Conservation (phyloP, 106 monocot genomes). For the Posidonia australis region DNA sequence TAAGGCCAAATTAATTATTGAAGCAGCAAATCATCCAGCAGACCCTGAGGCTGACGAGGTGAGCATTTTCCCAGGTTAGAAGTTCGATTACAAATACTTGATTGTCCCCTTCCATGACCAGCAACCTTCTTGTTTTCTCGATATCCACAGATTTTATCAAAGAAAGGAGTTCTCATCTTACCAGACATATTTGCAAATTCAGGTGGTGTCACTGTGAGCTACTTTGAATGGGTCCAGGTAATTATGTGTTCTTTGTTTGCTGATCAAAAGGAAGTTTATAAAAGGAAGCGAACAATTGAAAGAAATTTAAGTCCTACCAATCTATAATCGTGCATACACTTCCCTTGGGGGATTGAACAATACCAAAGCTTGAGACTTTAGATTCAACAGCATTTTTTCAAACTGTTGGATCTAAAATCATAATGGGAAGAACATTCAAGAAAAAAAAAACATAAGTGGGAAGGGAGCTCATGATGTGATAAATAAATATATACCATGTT, state of each 20-base stretch:
- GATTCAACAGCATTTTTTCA: too few species aligned
- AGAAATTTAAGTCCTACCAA: too few species aligned
- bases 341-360: too few species aligned
- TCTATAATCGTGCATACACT: too few species aligned
- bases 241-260: not conserved
- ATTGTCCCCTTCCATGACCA: not conserved
- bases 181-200: conserved; percentile 89
- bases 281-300: too few species aligned
- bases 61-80: not conserved
- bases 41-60: conserved; percentile 16
- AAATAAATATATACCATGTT: too few species aligned
- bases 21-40: conserved; percentile 72
- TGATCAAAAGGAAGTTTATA: not conserved
- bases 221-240: conserved; percentile 98
- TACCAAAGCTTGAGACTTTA: too few species aligned
- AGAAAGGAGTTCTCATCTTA: conserved; percentile 78
- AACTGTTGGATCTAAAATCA: too few species aligned
- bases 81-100: not conserved
- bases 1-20: conserved; percentile 70
- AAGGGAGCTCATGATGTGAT: too few species aligned
- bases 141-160: conserved; percentile 57
- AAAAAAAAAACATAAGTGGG: too few species aligned
- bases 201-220: conserved; percentile 89
- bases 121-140: not conserved
- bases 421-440: too few species aligned